A percentile compares a stretch with the other conserved stretches of the same genome.
Conservation (phyloP, 1,284 basidiomycete genomes). For the Tylopilus orsonianus region DNA sequence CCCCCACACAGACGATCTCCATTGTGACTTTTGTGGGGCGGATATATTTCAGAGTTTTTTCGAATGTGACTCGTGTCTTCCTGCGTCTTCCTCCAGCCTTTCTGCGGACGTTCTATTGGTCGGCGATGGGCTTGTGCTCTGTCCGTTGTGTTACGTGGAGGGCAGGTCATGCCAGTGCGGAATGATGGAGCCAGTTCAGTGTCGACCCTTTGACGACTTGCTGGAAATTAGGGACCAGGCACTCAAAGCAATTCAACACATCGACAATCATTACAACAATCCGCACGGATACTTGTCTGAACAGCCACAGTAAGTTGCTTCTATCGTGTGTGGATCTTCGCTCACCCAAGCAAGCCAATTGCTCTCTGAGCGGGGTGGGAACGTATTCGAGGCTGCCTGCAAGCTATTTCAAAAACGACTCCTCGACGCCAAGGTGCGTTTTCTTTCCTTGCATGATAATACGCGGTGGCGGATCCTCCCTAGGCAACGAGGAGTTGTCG, state of each 20-base stretch:
- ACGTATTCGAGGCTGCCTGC: conserved; percentile 39
- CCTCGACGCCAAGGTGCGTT: conserved; percentile 18
- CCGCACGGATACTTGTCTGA: conserved; percentile 20
- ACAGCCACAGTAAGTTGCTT: conserved; percentile 24
- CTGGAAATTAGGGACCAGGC: conserved; percentile 43
- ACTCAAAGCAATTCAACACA: conserved; percentile 32
- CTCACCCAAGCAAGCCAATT: conserved; percentile 27
- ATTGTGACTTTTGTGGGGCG: conserved; percentile 73
- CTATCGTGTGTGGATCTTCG: not conserved
- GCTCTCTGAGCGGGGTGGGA: conserved; percentile 19
- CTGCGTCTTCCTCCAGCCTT: conserved; percentile 12
- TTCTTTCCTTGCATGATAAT: not conserved
- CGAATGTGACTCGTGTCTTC: conserved; percentile 53
- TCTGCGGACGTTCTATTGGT: conserved; percentile 23
- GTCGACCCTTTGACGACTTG: conserved; percentile 42
- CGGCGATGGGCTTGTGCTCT: conserved; percentile 54
- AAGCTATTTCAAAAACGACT: conserved; percentile 26
- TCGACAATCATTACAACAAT: conserved; percentile 34
- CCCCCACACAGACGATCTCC: conserved; percentile 34
- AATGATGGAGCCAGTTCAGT: conserved; percentile 58
- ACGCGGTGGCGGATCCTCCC: conserved; percentile 1
- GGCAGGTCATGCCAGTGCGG: conserved; percentile 65
- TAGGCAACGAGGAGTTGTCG: conserved; percentile 28
- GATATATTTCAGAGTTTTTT: conserved; percentile 81
- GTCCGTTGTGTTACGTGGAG: conserved; percentile 71